These are phyloP conservation scores for Pseudoscleropodium purum DNA, from an alignment of 225 moss, liverwort and hornwort species.

Conservation along the genomic window DNA sequence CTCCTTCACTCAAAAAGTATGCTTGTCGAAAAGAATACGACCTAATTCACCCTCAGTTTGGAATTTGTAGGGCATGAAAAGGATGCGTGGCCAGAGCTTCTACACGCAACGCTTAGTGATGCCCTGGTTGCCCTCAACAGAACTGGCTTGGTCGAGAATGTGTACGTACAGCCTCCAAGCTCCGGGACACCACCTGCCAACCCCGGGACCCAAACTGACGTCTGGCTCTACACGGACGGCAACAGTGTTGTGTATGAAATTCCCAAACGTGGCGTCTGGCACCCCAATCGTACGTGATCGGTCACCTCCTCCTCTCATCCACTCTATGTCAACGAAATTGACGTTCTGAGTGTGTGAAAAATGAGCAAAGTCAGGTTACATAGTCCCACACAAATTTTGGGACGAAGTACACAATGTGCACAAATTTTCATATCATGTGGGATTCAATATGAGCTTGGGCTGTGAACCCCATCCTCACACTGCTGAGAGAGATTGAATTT, in stretches of 20 bases:
- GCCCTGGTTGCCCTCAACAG: not conserved
- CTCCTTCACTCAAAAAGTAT: not conserved
- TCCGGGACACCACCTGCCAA: conserved; percentile 4
- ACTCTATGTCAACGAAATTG: not conserved
- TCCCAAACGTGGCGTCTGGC: conserved; percentile 34
- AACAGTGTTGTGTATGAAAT: conserved; percentile 15
- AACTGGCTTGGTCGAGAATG: conserved; percentile 14
- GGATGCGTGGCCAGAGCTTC: conserved; percentile 47
- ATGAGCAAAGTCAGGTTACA: too few relatives aligned
- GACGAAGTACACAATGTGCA: not conserved
- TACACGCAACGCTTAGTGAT: not conserved
- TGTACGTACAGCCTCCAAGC: conserved; percentile 23
- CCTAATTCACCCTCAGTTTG: not conserved
- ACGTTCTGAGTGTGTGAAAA: not conserved
- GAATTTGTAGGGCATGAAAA: conserved; percentile 18
- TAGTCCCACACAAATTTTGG: not conserved
- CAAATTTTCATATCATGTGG: not conserved
- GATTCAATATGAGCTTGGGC: not conserved
- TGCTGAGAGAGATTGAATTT: not conserved
- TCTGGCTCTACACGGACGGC: conserved; percentile 42
- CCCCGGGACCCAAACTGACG: not conserved
- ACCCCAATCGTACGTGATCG: conserved; percentile 29
- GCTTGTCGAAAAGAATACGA: not conserved
- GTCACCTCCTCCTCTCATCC: not conserved
- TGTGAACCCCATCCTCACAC: not conserved